A percentile compares a stretch with the other conserved stretches of the same genome.
These are phyloP conservation scores for Pseudohyphozyma bogoriensis DNA, from an alignment of 768 basidiomycete species.

Conservation along the genomic window DNA sequence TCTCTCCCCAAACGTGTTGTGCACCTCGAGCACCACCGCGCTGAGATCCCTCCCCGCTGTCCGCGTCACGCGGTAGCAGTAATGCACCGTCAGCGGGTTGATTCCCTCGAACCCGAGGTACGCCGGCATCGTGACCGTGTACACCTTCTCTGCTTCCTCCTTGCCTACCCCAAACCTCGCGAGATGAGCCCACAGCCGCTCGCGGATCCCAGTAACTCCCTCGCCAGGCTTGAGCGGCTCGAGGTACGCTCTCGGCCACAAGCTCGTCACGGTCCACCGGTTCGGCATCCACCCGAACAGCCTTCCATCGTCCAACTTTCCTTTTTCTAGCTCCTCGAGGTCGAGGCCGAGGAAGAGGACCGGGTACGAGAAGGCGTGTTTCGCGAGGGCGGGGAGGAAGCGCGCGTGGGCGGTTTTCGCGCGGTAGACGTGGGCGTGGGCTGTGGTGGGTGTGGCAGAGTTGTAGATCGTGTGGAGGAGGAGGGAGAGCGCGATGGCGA, in stretches of 20 bases:
- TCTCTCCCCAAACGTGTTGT: constrained; percentile 64
- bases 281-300: constrained; percentile 51
- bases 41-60: constrained; percentile 35
- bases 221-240: constrained; percentile 25
- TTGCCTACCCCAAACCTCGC: background rate
- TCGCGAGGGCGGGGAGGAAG: constrained; percentile 44
- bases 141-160: constrained; percentile 45
- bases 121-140: constrained; percentile 67
- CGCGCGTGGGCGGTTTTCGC: constrained; percentile 51
- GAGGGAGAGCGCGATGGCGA: constrained; percentile 8
- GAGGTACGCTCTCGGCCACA: constrained; percentile 47
- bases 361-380: constrained; percentile 54
- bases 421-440: constrained; percentile 44
- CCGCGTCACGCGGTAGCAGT: constrained; percentile 46
- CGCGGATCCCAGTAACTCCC: constrained; percentile 8
- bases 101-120: constrained; percentile 58
- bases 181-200: background rate
- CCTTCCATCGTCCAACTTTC: constrained; percentile 44
- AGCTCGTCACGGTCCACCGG: constrained; percentile 44
- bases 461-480: constrained; percentile 10
- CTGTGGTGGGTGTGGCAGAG: background rate
- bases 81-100: constrained; percentile 62
- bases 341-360: constrained; percentile 52
- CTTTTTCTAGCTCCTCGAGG: constrained; percentile 47
- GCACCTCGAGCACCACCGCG: constrained; percentile 54